Conservation (phyloP, 352 stramenopile genomes). For the Globisporangium apiculatum region DNA sequence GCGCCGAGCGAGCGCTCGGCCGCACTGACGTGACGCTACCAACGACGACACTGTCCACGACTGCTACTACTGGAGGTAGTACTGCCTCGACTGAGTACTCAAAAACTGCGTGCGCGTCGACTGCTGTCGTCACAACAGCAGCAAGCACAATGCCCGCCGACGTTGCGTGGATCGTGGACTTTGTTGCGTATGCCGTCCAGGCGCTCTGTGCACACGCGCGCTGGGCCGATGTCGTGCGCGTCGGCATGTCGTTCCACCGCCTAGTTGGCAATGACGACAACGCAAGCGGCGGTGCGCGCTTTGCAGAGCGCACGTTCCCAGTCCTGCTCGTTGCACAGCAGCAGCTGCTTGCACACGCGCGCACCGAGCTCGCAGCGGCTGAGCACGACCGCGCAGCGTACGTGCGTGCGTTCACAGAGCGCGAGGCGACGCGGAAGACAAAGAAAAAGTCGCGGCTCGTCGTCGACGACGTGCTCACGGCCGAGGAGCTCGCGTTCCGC, state of each 20-base stretch:
- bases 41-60: not conserved
- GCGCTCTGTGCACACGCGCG: constrained; percentile 21
- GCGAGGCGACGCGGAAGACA: constrained; percentile 60
- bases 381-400: constrained; percentile 26
- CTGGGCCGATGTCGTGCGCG: constrained; percentile 53
- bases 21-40: not conserved
- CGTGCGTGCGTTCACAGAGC: constrained; percentile 43
- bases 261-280: constrained; percentile 20
- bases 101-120: constrained; percentile 21
- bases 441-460: constrained; percentile 81
- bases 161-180: constrained; percentile 34
- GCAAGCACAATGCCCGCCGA: constrained; percentile 31
- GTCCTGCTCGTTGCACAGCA: constrained; percentile 57
- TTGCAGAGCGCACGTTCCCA: constrained; percentile 52
- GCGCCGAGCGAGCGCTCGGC: constrained; percentile 10
- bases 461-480: constrained; percentile 53
- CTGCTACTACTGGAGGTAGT: not conserved
- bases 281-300: constrained; percentile 24
- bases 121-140: constrained; percentile 24
- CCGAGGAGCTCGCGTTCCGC: constrained; percentile 57
- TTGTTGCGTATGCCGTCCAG: constrained; percentile 35
- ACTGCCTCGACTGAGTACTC: not conserved
- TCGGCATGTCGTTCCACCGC: constrained; percentile 44
- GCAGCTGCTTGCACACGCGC: constrained; percentile 41
- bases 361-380: constrained; percentile 18